These are phyloP conservation scores for Cenchrus purpureus DNA, from an alignment of 176 grass and related monocot species.

Conservation along the genomic window DNA sequence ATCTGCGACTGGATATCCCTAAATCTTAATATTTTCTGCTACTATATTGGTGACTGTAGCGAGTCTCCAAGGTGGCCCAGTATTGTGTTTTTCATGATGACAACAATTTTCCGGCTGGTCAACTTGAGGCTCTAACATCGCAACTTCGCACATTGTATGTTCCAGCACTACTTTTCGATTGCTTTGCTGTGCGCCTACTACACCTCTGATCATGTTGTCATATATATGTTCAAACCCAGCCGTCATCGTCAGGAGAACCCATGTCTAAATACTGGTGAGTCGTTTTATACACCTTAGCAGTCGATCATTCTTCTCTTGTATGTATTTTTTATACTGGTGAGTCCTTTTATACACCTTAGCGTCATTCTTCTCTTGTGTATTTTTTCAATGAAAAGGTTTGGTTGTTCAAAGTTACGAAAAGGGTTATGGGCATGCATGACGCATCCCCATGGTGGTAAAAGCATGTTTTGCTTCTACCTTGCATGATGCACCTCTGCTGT, in stretches of 20 bases:
- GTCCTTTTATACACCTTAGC: no score
- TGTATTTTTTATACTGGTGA: no score
- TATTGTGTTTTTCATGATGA: no score
- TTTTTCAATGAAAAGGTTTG: neutral
- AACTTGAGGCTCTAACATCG: slow-evolving; percentile 5
- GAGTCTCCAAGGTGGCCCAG: no score
- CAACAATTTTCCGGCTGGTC: neutral
- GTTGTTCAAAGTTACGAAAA: neutral
- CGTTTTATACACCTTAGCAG: neutral
- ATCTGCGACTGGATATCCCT: neutral
- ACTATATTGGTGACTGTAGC: neutral
- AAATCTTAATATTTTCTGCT: neutral
- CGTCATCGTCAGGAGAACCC: neutral
- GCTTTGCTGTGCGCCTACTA: neutral
- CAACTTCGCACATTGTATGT: neutral
- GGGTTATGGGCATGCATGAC: neutral
- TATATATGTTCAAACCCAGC: neutral
- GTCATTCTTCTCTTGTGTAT: neutral
- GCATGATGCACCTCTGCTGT: no score
- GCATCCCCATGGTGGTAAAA: neutral
- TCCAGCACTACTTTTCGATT: neutral
- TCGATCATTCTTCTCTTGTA: no score
- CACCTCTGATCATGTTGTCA: neutral
- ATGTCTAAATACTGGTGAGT: neutral
- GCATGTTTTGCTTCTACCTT: neutral